Percentiles rank a stretch among this genome's conserved stretches.
These are phyloP conservation scores for Aspergillus piperis DNA, from an alignment of 2,329 filamentous ascomycete species.

Conservation along the genomic window DNA sequence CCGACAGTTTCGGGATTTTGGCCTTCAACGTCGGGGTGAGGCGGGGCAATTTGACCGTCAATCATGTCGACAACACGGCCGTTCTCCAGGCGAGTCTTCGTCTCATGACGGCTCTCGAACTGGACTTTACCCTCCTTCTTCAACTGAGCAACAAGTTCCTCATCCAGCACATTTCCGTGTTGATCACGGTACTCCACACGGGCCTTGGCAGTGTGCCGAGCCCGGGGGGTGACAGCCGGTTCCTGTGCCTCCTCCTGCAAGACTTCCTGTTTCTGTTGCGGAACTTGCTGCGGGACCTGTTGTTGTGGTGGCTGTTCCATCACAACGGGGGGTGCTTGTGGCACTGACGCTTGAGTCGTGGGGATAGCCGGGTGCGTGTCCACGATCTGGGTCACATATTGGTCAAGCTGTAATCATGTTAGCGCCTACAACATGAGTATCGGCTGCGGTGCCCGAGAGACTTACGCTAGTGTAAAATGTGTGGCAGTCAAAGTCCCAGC, in stretches of 20 bases:
- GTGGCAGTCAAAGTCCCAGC: conserved; percentile 99
- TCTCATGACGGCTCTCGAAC: conserved; percentile 95
- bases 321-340: conserved; percentile 14
- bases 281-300: conserved; percentile 18
- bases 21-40: conserved; percentile 60
- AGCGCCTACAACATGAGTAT: conserved; percentile 29
- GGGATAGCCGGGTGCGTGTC: conserved; percentile 26
- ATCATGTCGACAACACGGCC: conserved; percentile 70
- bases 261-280: conserved; percentile 26
- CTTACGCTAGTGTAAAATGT: conserved; percentile 85
- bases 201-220: conserved; percentile 63
- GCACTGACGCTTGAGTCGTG: conserved; percentile 21
- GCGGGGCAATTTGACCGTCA: conserved; percentile 48
- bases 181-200: conserved; percentile 93
- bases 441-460: conserved; percentile 41
- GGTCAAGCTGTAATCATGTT: conserved; percentile 36
- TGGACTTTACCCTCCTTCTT: conserved; percentile 78
- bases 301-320: conserved; percentile 15
- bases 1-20: conserved; percentile 58
- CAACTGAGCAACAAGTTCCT: conserved; percentile 78
- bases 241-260: conserved; percentile 25
- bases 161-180: conserved; percentile 82
- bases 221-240: conserved; percentile 37
- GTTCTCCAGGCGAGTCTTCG: conserved; percentile 74
- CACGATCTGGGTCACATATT: conserved; percentile 40